Evolutionary conservation across 1,284 basidiomycete species (phyloP).

Genomic region (Cystobasidium sp.): DNA sequence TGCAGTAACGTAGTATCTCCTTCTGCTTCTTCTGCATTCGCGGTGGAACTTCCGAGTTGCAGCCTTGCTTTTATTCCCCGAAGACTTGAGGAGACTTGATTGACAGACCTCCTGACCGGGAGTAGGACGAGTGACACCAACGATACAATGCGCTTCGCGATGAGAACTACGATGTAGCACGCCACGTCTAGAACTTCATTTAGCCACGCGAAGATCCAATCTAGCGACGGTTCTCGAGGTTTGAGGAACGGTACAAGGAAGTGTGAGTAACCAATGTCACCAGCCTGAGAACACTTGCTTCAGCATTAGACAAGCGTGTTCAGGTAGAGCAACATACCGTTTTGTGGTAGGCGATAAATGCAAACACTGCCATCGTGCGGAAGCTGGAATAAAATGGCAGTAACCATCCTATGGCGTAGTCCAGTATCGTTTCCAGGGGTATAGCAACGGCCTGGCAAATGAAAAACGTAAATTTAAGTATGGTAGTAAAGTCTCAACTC

Average conservation of each 20-base stretch:
- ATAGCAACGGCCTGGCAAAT: conserved; percentile 8
- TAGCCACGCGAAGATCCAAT: conserved; percentile 27
- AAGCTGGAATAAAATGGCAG: conserved; percentile 35
- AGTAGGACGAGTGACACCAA: not conserved
- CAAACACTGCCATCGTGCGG: conserved; percentile 14
- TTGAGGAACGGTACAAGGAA: conserved; percentile 27
- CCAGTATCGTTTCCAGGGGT: conserved; percentile 19
- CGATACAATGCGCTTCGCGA: not conserved
- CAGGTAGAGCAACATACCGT: not conserved
- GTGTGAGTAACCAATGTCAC: conserved; percentile 31
- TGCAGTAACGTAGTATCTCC: not conserved
- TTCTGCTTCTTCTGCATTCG: not conserved
- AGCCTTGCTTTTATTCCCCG: not conserved
- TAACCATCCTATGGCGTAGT: conserved; percentile 28
- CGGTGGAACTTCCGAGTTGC: not conserved
- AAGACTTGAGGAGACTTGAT: not conserved
- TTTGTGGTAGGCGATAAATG: conserved; percentile 20
- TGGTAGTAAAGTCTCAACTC: not conserved
- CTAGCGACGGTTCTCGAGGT: conserved; percentile 29
- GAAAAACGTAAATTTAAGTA: not conserved
- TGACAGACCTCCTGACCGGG: not conserved
- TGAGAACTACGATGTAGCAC: conserved; percentile 1
- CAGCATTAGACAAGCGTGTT: not conserved
- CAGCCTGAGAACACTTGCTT: not conserved
- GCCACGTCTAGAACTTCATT: conserved; percentile 34